A percentile compares a stretch with the other conserved stretches of the same genome.
These are phyloP conservation scores for Solanum clarkiae DNA, from an alignment of 257 asterid genomes.

Conservation along the genomic window DNA sequence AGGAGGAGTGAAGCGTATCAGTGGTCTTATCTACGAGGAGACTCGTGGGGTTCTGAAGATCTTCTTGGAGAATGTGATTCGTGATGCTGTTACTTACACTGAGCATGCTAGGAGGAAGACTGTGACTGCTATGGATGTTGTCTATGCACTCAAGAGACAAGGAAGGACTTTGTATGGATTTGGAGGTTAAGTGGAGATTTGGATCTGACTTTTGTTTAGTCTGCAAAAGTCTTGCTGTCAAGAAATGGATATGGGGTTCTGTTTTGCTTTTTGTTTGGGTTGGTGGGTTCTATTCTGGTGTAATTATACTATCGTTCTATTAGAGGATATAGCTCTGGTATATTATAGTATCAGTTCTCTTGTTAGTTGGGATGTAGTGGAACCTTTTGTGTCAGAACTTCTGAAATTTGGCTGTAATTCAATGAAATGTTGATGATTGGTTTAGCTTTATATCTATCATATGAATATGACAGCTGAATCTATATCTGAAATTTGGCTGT, in stretches of 20 bases:
- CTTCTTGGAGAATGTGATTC: not conserved
- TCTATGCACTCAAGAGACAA: not conserved
- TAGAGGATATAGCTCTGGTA: not conserved
- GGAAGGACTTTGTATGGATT: not conserved
- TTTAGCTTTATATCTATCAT: not conserved
- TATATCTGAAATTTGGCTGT: too few relatives aligned
- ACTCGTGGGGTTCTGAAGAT: conserved; percentile 1
- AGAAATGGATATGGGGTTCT: not conserved
- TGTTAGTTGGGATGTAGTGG: not conserved
- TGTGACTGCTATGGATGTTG: conserved; percentile 4
- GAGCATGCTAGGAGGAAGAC: conserved; percentile 2
- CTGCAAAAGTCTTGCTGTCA: conserved; percentile 20
- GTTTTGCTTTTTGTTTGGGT: not conserved
- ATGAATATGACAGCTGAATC: too few relatives aligned
- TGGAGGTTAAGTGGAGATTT: too few relatives aligned
- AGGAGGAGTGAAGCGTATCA: not conserved
- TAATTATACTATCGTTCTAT: not conserved
- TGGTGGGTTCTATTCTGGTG: not conserved
- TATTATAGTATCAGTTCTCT: not conserved
- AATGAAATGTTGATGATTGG: not conserved
- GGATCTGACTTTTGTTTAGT: not conserved
- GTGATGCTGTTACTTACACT: not conserved
- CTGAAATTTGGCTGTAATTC: not conserved
- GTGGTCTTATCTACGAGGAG: not conserved
- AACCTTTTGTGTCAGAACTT: not conserved